phyloP scores from a whole-genome alignment of 2,329 filamentous ascomycete species.

The Paracoccidioides brasiliensis region DNA sequence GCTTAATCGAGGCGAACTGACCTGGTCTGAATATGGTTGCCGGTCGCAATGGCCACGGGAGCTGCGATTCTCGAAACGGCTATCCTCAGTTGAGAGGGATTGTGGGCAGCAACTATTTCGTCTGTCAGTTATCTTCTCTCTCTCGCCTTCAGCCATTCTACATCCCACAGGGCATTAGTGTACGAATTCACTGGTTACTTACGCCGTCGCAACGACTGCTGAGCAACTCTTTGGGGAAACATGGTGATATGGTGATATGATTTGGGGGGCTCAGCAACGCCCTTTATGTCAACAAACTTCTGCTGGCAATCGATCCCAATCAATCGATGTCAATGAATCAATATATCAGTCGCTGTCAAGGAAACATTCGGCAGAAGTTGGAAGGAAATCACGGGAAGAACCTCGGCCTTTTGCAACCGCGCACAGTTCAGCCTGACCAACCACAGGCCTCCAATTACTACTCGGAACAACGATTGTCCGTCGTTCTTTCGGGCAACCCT shows the following conservation, averaged over 20 bases:
- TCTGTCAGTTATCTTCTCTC: slow-evolving; percentile 10
- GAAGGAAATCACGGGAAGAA: slow-evolving; percentile 26
- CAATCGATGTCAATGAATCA: not conserved
- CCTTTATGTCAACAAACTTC: not conserved
- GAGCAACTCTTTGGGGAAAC: slow-evolving; percentile 36
- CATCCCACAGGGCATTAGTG: not conserved
- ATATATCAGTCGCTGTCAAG: not conserved
- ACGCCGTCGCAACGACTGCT: slow-evolving; percentile 38
- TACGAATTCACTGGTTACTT: slow-evolving; percentile 16
- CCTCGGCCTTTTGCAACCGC: slow-evolving; percentile 32
- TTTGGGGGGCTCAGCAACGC: not conserved
- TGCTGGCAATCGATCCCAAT: not conserved
- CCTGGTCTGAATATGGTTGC: slow-evolving; percentile 33
- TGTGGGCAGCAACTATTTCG: slow-evolving; percentile 31
- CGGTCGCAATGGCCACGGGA: slow-evolving; percentile 32
- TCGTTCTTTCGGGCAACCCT: not conserved
- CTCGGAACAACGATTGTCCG: slow-evolving; percentile 27
- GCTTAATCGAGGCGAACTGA: slow-evolving; percentile 12
- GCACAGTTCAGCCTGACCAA: slow-evolving; percentile 17
- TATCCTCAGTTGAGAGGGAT: slow-evolving; percentile 30
- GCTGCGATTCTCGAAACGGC: slow-evolving; percentile 31
- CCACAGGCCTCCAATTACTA: slow-evolving; percentile 22
- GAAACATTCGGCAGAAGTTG: not conserved
- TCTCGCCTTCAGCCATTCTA: not conserved
- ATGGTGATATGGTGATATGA: slow-evolving; percentile 20